These are phyloP conservation scores for Yarrowia galli DNA, from an alignment of 1,139 yeast species.

Conservation along the genomic window DNA sequence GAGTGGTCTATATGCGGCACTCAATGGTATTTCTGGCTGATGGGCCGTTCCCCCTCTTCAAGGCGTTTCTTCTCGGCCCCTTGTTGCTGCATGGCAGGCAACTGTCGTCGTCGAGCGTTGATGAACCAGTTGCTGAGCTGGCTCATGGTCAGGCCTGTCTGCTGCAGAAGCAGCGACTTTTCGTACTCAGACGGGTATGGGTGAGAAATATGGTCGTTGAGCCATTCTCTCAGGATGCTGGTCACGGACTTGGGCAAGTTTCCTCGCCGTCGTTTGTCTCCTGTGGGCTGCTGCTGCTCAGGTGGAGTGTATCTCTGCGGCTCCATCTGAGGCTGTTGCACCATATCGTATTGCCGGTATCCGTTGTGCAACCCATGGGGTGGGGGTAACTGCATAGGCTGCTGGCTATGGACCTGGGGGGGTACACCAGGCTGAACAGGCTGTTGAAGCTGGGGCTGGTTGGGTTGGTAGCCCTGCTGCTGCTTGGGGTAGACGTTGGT, in stretches of 20 bases:
- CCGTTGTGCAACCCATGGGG: slow-evolving; percentile 30
- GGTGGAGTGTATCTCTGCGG: slow-evolving; percentile 31
- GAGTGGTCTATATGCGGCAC: slow-evolving; percentile 38
- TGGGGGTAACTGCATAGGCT: slow-evolving; percentile 22
- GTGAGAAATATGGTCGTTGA: slow-evolving; percentile 81
- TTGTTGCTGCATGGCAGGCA: slow-evolving; percentile 48
- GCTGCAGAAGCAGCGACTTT: slow-evolving; percentile 76
- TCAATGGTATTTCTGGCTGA: slow-evolving; percentile 27
- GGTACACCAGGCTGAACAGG: slow-evolving; percentile 13
- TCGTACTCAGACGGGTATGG: slow-evolving; percentile 95
- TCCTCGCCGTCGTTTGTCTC: slow-evolving; percentile 58
- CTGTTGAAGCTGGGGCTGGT: slow-evolving; percentile 21
- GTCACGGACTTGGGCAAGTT: slow-evolving; percentile 92
- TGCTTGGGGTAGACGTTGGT: slow-evolving; percentile 31
- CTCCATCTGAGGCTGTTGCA: slow-evolving; percentile 24
- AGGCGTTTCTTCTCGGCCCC: slow-evolving; percentile 33
- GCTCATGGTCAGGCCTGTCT: slow-evolving; percentile 88
- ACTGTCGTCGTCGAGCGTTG: slow-evolving; percentile 88
- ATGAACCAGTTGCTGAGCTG: slow-evolving; percentile 97
- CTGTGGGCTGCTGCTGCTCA: slow-evolving; percentile 20
- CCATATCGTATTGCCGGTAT: slow-evolving; percentile 24
- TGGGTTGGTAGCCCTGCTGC: slow-evolving; percentile 27
- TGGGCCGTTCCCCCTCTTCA: slow-evolving; percentile 34
- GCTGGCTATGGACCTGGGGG: slow-evolving; percentile 18
- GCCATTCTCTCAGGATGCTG: slow-evolving; percentile 80